Conservation (phyloP, 176 grass and related monocot species). For the Miscanthus lutarioriparius region DNA sequence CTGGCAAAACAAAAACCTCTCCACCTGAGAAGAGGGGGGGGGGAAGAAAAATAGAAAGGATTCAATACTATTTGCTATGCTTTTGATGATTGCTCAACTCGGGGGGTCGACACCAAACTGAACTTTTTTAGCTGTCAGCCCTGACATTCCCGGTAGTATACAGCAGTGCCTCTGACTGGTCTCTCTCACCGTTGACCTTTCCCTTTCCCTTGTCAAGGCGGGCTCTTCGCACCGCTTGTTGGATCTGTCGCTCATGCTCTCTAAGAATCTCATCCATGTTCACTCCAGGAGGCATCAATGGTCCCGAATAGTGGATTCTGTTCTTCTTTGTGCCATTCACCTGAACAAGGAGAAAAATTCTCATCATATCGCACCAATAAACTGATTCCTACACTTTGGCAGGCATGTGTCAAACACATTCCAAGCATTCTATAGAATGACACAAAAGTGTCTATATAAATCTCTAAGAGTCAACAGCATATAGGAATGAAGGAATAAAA, state of each 20-base stretch:
- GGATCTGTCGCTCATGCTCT: constrained; percentile 91
- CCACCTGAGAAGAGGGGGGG: neutral
- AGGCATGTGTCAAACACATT: neutral
- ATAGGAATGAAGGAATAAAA: neutral
- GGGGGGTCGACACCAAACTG: neutral
- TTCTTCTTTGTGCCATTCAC: constrained; percentile 79
- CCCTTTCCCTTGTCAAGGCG: constrained; percentile 75
- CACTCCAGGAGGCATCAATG: constrained; percentile 88
- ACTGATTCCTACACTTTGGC: neutral
- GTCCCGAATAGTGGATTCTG: constrained; percentile 92
- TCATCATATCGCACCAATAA: constrained; percentile 33
- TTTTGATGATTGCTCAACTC: constrained; percentile 1
- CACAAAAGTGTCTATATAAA: neutral
- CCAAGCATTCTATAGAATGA: neutral
- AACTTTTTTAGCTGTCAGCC: constrained; percentile 35
- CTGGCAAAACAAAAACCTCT: constrained; percentile 45
- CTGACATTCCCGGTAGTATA: constrained; percentile 58
- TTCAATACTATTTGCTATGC: constrained; percentile 25
- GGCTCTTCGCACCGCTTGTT: constrained; percentile 73
- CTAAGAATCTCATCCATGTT: constrained; percentile 89
- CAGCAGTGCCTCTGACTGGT: constrained; percentile 67
- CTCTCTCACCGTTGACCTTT: constrained; percentile 62
- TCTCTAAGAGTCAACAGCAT: neutral
- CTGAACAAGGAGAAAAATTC: constrained; percentile 40
- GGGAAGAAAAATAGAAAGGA: constrained; percentile 4